These are phyloP conservation scores for Inga leiocalycina DNA, from an alignment of 306 rosid genomes.

Conservation along the genomic window DNA sequence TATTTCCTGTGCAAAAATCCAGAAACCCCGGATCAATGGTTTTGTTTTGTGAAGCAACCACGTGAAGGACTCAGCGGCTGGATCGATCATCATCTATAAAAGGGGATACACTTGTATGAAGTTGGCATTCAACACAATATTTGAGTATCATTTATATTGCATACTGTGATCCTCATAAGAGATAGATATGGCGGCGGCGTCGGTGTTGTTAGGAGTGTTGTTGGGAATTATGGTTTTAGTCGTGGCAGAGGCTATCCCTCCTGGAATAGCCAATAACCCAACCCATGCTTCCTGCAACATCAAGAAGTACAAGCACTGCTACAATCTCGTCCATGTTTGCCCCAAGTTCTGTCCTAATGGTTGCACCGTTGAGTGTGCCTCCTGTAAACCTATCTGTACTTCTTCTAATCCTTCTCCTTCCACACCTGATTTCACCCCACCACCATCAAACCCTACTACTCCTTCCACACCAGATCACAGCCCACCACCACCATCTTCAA, in stretches of 20 bases:
- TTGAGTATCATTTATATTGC: not conserved
- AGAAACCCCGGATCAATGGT: not conserved
- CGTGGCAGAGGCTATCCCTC: conserved; percentile 42
- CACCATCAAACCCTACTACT: not conserved
- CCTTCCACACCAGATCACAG: not conserved
- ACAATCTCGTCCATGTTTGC: conserved; percentile 60
- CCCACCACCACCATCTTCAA: not conserved
- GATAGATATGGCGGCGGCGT: not conserved
- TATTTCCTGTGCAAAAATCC: not conserved
- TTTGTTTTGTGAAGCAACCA: conserved; percentile 35
- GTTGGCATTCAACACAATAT: conserved; percentile 18
- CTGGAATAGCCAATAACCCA: conserved; percentile 53
- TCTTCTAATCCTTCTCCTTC: conserved; percentile 28
- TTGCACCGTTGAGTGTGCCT: conserved; percentile 54
- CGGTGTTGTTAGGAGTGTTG: conserved; percentile 8
- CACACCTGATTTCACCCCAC: not conserved
- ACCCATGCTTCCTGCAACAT: conserved; percentile 50
- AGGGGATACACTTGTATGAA: conserved; percentile 23
- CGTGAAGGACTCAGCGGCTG: conserved; percentile 7
- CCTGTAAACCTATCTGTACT: not conserved
- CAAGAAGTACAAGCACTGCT: conserved; percentile 58
- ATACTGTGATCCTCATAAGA: not conserved
- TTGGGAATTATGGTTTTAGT: conserved; percentile 2
- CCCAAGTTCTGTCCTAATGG: conserved; percentile 61
- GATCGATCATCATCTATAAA: conserved; percentile 29